Evolutionary conservation across 148 eudicot genomes (phyloP).

Genomic region (Simmondsia chinensis): DNA sequence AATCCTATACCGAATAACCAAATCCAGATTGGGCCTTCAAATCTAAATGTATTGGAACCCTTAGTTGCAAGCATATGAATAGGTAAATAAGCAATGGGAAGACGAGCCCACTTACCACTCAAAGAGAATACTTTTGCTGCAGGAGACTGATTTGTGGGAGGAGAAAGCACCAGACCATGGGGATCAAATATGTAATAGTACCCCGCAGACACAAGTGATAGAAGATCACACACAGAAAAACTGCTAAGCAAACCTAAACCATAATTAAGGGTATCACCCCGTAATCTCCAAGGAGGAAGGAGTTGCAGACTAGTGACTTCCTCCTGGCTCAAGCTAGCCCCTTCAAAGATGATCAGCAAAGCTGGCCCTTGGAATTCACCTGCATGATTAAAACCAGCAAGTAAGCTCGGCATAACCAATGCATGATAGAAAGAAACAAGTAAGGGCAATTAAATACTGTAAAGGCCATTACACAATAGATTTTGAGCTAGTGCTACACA

Average conservation of each 20-base stretch:
- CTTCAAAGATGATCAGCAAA: slow-evolving; percentile 72
- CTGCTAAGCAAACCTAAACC: slow-evolving; percentile 85
- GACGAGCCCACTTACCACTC: slow-evolving; percentile 39
- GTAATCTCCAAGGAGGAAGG: slow-evolving; percentile 93
- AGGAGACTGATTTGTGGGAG: slow-evolving; percentile 67
- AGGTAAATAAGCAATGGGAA: slow-evolving; percentile 3
- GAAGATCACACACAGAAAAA: slow-evolving; percentile 72
- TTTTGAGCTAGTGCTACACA: no score
- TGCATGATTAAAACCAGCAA: no score
- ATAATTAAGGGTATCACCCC: slow-evolving; percentile 82
- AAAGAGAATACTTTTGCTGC: slow-evolving; percentile 81
- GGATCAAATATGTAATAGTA: slow-evolving; percentile 91
- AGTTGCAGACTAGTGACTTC: slow-evolving; percentile 84
- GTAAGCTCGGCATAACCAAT: no score
- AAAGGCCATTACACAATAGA: no score
- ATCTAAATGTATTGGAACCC: no score
- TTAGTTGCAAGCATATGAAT: background rate
- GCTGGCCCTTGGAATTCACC: slow-evolving; percentile 98
- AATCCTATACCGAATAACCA: no score
- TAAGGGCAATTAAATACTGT: no score
- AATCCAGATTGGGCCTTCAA: no score
- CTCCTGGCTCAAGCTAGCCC: slow-evolving; percentile 80
- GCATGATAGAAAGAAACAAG: no score
- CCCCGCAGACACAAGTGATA: slow-evolving; percentile 81
- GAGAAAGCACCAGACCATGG: slow-evolving; percentile 65